These are phyloP conservation scores for Austroboletus olivaceoglutinosus DNA, from an alignment of 1,284 basidiomycete genomes.

Conservation along the genomic window DNA sequence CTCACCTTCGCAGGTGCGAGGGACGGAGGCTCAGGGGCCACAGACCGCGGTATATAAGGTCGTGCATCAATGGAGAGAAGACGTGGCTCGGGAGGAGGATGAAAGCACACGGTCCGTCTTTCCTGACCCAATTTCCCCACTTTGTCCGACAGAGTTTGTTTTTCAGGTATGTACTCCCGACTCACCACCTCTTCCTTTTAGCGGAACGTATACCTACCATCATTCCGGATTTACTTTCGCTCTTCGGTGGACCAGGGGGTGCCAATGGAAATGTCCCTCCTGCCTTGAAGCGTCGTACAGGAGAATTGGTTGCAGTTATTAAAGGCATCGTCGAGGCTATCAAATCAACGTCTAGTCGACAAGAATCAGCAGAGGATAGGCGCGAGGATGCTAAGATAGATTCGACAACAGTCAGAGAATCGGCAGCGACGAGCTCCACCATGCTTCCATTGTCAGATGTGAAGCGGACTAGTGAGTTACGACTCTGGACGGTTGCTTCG, in stretches of 20 bases:
- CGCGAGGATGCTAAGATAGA: background rate
- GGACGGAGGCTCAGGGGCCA: conserved; percentile 62
- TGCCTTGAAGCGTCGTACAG: conserved; percentile 55
- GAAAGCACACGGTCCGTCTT: conserved; percentile 74
- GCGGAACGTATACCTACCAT: conserved; percentile 66
- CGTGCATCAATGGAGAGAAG: conserved; percentile 87
- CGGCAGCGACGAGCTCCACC: background rate
- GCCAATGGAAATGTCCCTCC: conserved; percentile 47
- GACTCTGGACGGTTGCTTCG: conserved; percentile 20
- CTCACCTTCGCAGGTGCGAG: conserved; percentile 39
- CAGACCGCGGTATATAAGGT: conserved; percentile 72
- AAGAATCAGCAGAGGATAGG: background rate
- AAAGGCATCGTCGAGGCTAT: conserved; percentile 41
- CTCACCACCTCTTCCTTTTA: conserved; percentile 68
- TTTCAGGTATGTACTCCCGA: conserved; percentile 67
- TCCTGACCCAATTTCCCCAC: conserved; percentile 5
- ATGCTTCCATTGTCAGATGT: background rate
- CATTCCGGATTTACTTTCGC: conserved; percentile 52
- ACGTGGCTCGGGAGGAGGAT: conserved; percentile 79
- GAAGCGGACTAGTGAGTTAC: conserved; percentile 16
- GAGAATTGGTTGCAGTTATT: conserved; percentile 63
- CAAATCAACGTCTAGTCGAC: background rate
- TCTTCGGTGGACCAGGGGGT: conserved; percentile 41
- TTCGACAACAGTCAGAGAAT: background rate
- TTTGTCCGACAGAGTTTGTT: background rate